Evolutionary conservation across 768 basidiomycete genomes (phyloP).

Genomic region (Panaeolus papilionaceus): DNA sequence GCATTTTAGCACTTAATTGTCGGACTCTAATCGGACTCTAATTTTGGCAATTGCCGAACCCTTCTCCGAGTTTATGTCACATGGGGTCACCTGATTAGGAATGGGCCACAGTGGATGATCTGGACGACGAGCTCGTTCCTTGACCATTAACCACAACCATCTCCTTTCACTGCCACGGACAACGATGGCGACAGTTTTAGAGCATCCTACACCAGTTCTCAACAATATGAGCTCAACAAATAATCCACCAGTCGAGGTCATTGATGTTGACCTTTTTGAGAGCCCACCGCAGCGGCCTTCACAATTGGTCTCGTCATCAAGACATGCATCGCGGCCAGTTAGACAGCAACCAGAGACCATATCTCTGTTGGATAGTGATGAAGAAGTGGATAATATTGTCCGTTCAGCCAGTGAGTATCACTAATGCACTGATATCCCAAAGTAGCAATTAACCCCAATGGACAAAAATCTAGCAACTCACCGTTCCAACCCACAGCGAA

Average conservation of each 20-base stretch:
- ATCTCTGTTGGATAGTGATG: conserved; percentile 45
- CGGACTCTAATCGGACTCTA: background rate
- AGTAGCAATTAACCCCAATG: conserved; percentile 22
- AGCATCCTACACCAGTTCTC: conserved; percentile 34
- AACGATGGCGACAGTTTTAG: conserved; percentile 39
- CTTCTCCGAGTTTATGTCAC: background rate
- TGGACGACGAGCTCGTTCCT: conserved; percentile 17
- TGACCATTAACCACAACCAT: conserved; percentile 33
- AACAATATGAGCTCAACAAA: conserved; percentile 29
- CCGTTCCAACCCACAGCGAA: background rate
- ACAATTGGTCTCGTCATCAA: conserved; percentile 17
- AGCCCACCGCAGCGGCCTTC: conserved; percentile 18
- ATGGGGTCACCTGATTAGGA: conserved; percentile 19
- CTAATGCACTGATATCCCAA: conserved; percentile 23
- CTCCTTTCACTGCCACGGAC: conserved; percentile 20
- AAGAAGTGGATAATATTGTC: conserved; percentile 34
- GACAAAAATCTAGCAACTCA: conserved; percentile 23
- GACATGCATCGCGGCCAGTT: conserved; percentile 11
- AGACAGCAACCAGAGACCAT: conserved; percentile 37
- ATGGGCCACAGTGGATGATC: conserved; percentile 21
- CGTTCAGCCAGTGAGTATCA: conserved; percentile 4
- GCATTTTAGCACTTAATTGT: background rate
- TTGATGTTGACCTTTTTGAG: conserved; percentile 50
- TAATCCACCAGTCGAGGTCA: conserved; percentile 43
- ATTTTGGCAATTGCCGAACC: background rate